These are phyloP conservation scores for Millerozyma acaciae DNA, from an alignment of 805 yeast species.

Conservation along the genomic window DNA sequence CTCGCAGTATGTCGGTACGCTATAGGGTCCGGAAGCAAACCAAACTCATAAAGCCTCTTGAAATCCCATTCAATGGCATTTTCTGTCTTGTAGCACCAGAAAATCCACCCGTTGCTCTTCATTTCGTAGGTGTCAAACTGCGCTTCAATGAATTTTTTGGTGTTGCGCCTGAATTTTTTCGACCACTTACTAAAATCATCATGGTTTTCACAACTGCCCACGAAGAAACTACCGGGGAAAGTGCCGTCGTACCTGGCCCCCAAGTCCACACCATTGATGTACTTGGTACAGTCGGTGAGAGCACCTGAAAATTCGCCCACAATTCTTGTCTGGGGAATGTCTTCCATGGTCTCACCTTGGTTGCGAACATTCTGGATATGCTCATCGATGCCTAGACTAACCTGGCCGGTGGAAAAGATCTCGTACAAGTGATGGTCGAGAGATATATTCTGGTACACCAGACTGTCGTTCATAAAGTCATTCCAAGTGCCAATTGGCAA, in stretches of 20 bases:
- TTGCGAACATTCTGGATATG: conserved; percentile 11
- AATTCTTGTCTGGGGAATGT: conserved; percentile 43
- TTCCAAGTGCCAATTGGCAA: conserved; percentile 15
- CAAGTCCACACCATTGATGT: conserved; percentile 66
- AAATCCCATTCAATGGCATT: conserved; percentile 67
- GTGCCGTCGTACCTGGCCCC: conserved; percentile 62
- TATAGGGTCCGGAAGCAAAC: conserved; percentile 40
- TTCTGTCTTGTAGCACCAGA: conserved; percentile 74
- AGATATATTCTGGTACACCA: conserved; percentile 10
- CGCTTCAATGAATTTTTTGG: conserved; percentile 54
- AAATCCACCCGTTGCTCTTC: conserved; percentile 56
- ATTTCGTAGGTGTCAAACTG: conserved; percentile 53
- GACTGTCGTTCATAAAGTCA: conserved; percentile 9
- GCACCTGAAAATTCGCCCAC: conserved; percentile 78
- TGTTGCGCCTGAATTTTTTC: conserved; percentile 37
- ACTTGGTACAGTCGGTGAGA: conserved; percentile 64
- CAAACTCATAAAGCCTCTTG: conserved; percentile 40
- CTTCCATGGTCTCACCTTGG: conserved; percentile 24
- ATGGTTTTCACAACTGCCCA: conserved; percentile 46
- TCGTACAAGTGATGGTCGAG: conserved; percentile 27
- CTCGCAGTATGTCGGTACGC: no score
- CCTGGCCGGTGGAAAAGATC: conserved; percentile 16
- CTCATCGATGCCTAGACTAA: conserved; percentile 9
- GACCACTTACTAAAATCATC: conserved; percentile 42
- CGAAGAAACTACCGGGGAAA: conserved; percentile 17